These are phyloP conservation scores for Castanopsis chinensis DNA, from an alignment of 306 rosid genomes.

Conservation along the genomic window DNA sequence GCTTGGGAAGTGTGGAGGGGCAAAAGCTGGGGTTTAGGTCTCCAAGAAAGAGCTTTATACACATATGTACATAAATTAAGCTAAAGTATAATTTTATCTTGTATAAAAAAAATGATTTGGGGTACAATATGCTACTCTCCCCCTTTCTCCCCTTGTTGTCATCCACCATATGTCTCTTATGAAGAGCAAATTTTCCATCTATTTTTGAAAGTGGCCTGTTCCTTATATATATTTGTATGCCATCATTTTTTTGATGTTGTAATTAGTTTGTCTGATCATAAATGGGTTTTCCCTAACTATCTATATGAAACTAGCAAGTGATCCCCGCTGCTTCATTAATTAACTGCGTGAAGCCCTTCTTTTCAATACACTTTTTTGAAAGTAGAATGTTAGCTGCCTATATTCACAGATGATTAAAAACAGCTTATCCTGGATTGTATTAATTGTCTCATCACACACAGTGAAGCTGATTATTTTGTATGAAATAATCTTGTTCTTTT, in stretches of 20 bases:
- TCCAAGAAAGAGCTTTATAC: too few species aligned
- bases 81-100: too few species aligned
- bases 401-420: neutral
- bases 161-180: neutral
- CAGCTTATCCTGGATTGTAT: neutral
- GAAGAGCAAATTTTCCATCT: neutral
- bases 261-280: neutral
- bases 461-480: neutral
- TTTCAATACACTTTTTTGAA: neutral
- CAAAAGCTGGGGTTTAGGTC: too few species aligned
- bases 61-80: too few species aligned
- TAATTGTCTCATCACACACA: neutral
- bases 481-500: neutral
- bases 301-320: too few species aligned
- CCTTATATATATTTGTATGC: neutral
- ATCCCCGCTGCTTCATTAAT: too few species aligned
- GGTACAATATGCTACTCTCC: neutral
- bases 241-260: too few species aligned
- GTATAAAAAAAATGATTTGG: neutral
- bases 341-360: too few species aligned
- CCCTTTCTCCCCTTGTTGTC: neutral
- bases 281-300: too few species aligned
- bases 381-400: neutral
- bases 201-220: neutral
- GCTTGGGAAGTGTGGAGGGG: too few species aligned